These are phyloP conservation scores for Raffaelea ambrosiae DNA, from an alignment of 2,329 filamentous ascomycete species.

Conservation along the genomic window DNA sequence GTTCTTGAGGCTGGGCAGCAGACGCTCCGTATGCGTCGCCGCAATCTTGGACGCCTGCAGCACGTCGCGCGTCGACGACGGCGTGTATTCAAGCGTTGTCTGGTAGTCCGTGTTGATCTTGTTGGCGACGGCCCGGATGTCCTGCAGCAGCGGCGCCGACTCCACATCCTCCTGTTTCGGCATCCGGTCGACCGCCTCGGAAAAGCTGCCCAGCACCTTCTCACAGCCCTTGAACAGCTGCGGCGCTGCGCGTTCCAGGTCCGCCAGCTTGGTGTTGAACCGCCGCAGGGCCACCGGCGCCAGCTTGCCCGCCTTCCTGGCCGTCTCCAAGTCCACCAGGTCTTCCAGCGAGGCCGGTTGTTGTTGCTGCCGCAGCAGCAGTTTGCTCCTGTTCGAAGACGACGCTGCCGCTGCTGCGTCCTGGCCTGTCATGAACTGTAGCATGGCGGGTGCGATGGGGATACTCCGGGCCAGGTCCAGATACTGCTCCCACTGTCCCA, in stretches of 20 bases:
- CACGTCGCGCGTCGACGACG: constrained; percentile 52
- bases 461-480: constrained; percentile 56
- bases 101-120: constrained; percentile 85
- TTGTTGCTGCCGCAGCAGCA: background rate
- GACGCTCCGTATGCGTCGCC: constrained; percentile 52
- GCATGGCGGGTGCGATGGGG: constrained; percentile 57
- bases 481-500: constrained; percentile 60
- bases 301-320: constrained; percentile 62
- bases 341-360: constrained; percentile 61
- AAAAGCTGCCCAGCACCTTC: constrained; percentile 53
- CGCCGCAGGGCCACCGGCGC: constrained; percentile 49
- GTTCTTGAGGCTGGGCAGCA: constrained; percentile 49
- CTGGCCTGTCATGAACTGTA: constrained; percentile 52
- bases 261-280: constrained; percentile 50
- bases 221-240: constrained; percentile 55
- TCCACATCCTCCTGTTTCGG: constrained; percentile 52
- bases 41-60: constrained; percentile 56
- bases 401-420: constrained; percentile 19
- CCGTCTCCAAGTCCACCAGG: constrained; percentile 65
- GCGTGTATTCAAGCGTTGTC: constrained; percentile 56
- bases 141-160: constrained; percentile 61
- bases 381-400: constrained; percentile 26
- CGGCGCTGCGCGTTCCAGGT: constrained; percentile 51
- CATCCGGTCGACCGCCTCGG: constrained; percentile 47
- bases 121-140: constrained; percentile 76